Conservation (phyloP, 441 rosid species). For the Pelargonium citronellum region DNA sequence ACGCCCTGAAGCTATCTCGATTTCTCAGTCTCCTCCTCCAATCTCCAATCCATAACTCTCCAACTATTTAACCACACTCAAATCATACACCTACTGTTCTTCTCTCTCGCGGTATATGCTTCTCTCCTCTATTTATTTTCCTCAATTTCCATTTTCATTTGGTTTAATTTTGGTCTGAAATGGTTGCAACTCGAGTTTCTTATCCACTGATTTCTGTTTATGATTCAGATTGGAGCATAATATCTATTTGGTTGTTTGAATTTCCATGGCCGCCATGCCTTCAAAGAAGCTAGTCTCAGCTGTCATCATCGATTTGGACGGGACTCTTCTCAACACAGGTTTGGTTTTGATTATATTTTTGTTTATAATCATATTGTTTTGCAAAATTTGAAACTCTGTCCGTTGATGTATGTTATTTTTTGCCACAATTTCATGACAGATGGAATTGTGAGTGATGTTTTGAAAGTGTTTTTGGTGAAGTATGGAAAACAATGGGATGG, state of each 20-base stretch:
- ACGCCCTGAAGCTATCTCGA: background rate
- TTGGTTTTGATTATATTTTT: background rate
- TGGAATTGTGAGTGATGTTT: constrained; percentile 54
- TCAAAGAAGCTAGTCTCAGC: constrained; percentile 52
- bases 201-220: background rate
- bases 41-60: background rate
- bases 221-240: constrained; percentile 6
- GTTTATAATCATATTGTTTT: background rate
- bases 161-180: background rate
- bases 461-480: constrained; percentile 50
- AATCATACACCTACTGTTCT: background rate
- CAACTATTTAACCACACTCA: background rate
- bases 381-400: background rate
- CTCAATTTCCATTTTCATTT: background rate
- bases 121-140: background rate
- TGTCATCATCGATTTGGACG: constrained; percentile 81
- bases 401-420: background rate
- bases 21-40: background rate
- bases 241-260: background rate
- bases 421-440: constrained; percentile 37
- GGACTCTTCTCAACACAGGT: constrained; percentile 80
- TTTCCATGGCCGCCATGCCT: constrained; percentile 38
- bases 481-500: constrained; percentile 92
- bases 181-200: background rate
- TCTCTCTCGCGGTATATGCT: background rate